phyloP scores from a whole-genome alignment of 2,329 filamentous ascomycete species.

The Aspergillus latus region DNA sequence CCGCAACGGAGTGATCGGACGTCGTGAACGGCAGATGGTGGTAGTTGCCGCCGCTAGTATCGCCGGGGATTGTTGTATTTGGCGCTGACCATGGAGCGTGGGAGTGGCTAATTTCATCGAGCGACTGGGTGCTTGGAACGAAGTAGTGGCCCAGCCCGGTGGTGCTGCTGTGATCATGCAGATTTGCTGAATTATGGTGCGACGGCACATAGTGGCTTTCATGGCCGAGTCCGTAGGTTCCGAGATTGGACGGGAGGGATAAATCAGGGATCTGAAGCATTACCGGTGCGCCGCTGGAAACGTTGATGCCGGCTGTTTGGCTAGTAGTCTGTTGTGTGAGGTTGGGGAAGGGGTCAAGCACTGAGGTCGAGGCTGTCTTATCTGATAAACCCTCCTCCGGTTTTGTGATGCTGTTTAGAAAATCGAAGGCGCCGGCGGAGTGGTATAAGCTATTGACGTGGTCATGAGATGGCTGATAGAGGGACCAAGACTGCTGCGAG shows the following conservation, averaged over 20 bases:
- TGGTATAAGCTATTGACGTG: constrained; percentile 36
- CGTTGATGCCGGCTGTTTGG: constrained; percentile 31
- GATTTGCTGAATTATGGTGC: constrained; percentile 29
- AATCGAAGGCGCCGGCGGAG: constrained; percentile 34
- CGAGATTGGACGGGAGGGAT: constrained; percentile 31
- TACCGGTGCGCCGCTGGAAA: constrained; percentile 28
- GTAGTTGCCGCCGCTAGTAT: constrained; percentile 33
- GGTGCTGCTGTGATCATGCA: constrained; percentile 36
- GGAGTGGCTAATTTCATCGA: constrained; percentile 37
- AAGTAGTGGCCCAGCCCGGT: constrained; percentile 36
- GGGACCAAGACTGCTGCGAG: constrained; percentile 36
- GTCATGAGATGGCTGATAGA: constrained; percentile 37
- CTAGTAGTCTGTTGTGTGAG: constrained; percentile 34
- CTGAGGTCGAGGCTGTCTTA: constrained; percentile 37
- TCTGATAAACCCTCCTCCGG: constrained; percentile 35
- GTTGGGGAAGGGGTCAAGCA: constrained; percentile 36
- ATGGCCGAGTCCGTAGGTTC: constrained; percentile 32
- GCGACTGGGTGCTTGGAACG: constrained; percentile 29
- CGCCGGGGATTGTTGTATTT: constrained; percentile 30
- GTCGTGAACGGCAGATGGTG: constrained; percentile 34
- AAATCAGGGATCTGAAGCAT: constrained; percentile 40
- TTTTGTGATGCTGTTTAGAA: constrained; percentile 36
- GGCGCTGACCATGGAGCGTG: constrained; percentile 34
- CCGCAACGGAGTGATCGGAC: constrained; percentile 31
- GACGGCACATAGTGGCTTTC: constrained; percentile 37